Conservation (phyloP, 2,329 filamentous ascomycete species). For the Fusarium oxysporum region DNA sequence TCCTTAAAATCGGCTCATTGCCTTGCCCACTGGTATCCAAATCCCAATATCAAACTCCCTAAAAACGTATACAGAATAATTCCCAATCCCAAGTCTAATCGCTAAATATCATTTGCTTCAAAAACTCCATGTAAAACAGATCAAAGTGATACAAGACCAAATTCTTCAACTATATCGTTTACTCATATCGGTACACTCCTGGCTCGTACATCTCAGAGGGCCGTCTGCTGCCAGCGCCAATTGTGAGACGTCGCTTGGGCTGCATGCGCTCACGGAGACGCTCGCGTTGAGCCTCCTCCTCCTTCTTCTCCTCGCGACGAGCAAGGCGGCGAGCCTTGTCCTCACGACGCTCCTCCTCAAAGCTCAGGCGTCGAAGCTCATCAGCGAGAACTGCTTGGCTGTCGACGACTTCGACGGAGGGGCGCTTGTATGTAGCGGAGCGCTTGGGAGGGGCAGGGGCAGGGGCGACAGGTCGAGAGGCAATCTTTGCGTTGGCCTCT, state of each 20-base stretch:
- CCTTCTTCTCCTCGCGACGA: slow-evolving; percentile 47
- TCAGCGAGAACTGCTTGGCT: slow-evolving; percentile 51
- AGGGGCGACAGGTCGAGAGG: slow-evolving; percentile 51
- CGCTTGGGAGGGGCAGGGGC: slow-evolving; percentile 40
- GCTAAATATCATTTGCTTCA: slow-evolving; percentile 25
- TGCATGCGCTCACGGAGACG: slow-evolving; percentile 57
- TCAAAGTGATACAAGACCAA: slow-evolving; percentile 39
- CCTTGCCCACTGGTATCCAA: slow-evolving; percentile 26
- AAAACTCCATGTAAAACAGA: slow-evolving; percentile 21
- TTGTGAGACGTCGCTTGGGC: slow-evolving; percentile 52
- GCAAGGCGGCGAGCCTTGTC: slow-evolving; percentile 45
- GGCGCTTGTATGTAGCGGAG: slow-evolving; percentile 40
- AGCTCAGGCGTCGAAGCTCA: slow-evolving; percentile 48
- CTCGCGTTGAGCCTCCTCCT: slow-evolving; percentile 54
- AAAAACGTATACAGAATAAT: slow-evolving; percentile 8
- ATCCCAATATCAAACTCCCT: slow-evolving; percentile 15
- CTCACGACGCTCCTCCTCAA: slow-evolving; percentile 50
- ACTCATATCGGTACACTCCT: slow-evolving; percentile 56
- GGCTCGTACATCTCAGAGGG: slow-evolving; percentile 54
- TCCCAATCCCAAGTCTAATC: slow-evolving; percentile 22
- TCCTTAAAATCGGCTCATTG: slow-evolving; percentile 22
- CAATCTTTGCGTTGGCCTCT: slow-evolving; percentile 57
- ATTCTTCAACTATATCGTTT: slow-evolving; percentile 34
- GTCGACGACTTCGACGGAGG: slow-evolving; percentile 40
- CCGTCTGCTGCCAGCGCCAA: slow-evolving; percentile 52